These are phyloP conservation scores for Mucor lusitanicus DNA, from an alignment of 371 early-diverging fungal genomes.

Conservation along the genomic window DNA sequence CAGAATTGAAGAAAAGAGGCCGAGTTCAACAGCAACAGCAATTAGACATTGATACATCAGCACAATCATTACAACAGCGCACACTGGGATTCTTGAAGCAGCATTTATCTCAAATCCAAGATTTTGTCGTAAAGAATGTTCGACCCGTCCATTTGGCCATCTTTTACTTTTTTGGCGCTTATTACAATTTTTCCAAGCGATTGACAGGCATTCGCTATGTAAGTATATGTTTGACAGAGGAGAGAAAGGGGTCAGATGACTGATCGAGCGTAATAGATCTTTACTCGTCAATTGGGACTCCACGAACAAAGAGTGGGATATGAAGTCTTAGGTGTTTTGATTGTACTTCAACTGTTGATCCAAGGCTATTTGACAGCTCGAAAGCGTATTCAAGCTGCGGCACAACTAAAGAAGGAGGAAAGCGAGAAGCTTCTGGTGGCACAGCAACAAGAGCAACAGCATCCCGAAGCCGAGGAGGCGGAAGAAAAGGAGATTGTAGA, in stretches of 20 bases:
- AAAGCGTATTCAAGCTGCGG: conserved; percentile 22
- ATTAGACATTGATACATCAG: background rate
- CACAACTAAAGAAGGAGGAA: conserved; percentile 19
- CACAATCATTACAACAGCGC: conserved; percentile 4
- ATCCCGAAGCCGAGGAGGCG: background rate
- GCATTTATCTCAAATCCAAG: conserved; percentile 33
- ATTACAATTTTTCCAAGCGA: conserved; percentile 79
- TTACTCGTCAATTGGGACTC: conserved; percentile 73
- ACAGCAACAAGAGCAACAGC: background rate
- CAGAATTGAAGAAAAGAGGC: conserved; percentile 49
- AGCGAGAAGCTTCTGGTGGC: background rate
- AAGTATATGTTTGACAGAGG: conserved; percentile 15
- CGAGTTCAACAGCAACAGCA: conserved; percentile 11
- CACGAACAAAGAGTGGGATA: conserved; percentile 80
- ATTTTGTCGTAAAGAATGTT: conserved; percentile 42
- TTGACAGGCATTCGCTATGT: conserved; percentile 78
- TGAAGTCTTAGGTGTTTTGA: conserved; percentile 82
- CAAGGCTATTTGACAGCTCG: conserved; percentile 47
- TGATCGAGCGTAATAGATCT: conserved; percentile 49
- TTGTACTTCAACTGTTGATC: conserved; percentile 70
- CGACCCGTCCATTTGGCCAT: conserved; percentile 73
- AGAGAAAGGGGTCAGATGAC: background rate
- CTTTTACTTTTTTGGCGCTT: conserved; percentile 83
- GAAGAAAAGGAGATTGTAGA: conserved; percentile 20
- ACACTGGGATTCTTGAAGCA: background rate